Evolutionary conservation across 768 basidiomycete species (phyloP), one percentile per base, ranked within the genome.

Genomic region (Infundibulicybe gibba): DNA sequence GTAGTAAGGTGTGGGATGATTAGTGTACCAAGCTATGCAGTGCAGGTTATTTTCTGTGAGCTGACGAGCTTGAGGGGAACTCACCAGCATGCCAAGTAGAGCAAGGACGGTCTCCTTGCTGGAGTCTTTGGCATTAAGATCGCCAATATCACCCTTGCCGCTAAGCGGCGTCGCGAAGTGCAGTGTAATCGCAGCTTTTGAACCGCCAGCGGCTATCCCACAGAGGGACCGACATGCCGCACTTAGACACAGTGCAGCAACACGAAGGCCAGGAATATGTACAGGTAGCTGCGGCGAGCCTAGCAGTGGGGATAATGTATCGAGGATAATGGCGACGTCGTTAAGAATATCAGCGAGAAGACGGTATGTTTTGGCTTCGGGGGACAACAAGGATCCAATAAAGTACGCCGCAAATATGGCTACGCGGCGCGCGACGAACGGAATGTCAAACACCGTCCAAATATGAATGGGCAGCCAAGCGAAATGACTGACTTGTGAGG

Each of bases 31-130:
- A 79, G 69, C 85, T 87, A 46, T 10, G 35, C 6, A 16, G 14
- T 8, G 32, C 46, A 8, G 8, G 25, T 25, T 25, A 25, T 25
- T 25, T 25, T 25, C 25, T 25, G 25, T 8, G 8, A 25, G 25
- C 25, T 25, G 25, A 35, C 17, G 25, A 32, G n/a, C 42, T 38
- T 25, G 3, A 3, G 34, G 21, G 5, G 5, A 13, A 54, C 80
- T 57, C 47, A 85, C 85, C 60, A 87, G 55, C 77, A 85, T 81
- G 15, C 85, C 85, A 1, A 81, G 54, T 25, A 87, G 73, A 1
- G 80, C 80, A 2, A 88, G 64, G 0, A 86, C 78, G 0, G 85
- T 87, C 25, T 87, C 84, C 50, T 83, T 82, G 60, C 84, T 86
- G 0, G 80, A 73, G 49, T 84, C 84, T 56, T 88, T 88, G 1